These are phyloP conservation scores for Trypanosoma congolense DNA, from an alignment of 208 protist genomes.

Conservation along the genomic window DNA sequence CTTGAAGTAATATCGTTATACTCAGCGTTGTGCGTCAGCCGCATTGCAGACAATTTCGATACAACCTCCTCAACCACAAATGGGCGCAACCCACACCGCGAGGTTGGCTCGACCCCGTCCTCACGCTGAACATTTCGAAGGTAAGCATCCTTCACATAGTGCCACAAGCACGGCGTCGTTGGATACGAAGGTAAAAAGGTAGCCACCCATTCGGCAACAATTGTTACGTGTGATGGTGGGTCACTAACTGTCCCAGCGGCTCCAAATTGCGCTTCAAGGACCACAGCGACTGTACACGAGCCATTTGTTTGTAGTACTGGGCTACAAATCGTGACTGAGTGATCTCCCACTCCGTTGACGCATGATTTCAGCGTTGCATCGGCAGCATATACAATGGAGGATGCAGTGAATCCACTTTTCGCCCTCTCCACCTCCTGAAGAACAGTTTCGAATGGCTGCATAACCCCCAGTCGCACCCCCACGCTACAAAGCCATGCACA, in stretches of 20 bases:
- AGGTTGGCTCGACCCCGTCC: not conserved
- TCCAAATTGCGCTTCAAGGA: constrained; percentile 1
- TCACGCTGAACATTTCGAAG: constrained; percentile 1
- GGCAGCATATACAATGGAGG: not conserved
- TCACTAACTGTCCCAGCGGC: not conserved
- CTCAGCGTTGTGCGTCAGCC: not conserved
- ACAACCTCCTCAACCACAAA: constrained; percentile 15
- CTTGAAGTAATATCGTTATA: not conserved
- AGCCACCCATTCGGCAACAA: constrained; percentile 30
- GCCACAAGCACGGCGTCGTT: constrained; percentile 40
- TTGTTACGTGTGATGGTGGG: not conserved
- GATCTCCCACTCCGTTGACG: not conserved
- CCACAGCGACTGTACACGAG: not conserved
- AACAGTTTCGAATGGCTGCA: not conserved
- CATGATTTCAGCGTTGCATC: not conserved
- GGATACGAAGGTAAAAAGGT: constrained; percentile 40
- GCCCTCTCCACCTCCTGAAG: not conserved
- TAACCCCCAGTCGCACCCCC: too few relatives aligned
- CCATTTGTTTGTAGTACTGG: not conserved
- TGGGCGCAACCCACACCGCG: not conserved
- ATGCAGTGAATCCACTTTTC: not conserved
- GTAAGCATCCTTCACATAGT: constrained; percentile 22
- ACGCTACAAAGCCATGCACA: too few relatives aligned
- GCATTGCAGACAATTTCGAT: constrained; percentile 1
- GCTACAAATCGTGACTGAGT: not conserved